Evolutionary conservation across 306 rosid species (phyloP), one percentile per base, ranked within the genome.

Genomic region (Calophaca sinica): DNA sequence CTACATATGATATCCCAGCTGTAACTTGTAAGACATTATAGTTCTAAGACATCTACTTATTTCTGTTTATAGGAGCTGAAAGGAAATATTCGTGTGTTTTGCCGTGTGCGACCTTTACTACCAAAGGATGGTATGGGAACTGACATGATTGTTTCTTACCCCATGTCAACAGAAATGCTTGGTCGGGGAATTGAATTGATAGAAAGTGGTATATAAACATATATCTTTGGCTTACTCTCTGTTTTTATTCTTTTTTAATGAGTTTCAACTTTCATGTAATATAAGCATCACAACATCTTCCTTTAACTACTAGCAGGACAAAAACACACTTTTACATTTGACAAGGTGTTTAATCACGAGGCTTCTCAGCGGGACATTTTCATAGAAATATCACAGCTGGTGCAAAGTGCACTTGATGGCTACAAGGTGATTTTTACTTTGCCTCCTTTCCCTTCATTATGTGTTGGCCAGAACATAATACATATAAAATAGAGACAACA

Each of bases 351-450:
- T 74, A 80, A 55, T 77, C 96, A 96, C 3, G 90, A 82, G 46
- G 89, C 99, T 54, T 86, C 98, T 49, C 98, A 96, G 76, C 87
- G 84, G 35, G 96, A 96, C 45, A 96, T 92, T 76, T 96, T 96
- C 77, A 81, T 79, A 2, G 99, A 96, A 77, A 86, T 96, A 84
- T 92, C 99, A 8, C 99, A 96, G 71, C 81, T 96, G 58, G 97
- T 96, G 9, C 99, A 92, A 74, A 96, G 97, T 85, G 99, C 99
- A 3, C 99, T 96, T 50, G 99, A 96, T 71, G 99, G 99, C 31
- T 96, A 92, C 51, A 96, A 92, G 99, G 99, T 94, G 71, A 66
- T 55, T 77, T 49, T 39, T n/a, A 45, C 8, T 73, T 62, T 62
- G 58, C 11, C 20, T 36, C 72, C 42, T 68, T 71, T 49, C 4